These are phyloP conservation scores for Sarocladiaceae sp. DNA, from an alignment of 2,329 filamentous ascomycete genomes.

Conservation along the genomic window DNA sequence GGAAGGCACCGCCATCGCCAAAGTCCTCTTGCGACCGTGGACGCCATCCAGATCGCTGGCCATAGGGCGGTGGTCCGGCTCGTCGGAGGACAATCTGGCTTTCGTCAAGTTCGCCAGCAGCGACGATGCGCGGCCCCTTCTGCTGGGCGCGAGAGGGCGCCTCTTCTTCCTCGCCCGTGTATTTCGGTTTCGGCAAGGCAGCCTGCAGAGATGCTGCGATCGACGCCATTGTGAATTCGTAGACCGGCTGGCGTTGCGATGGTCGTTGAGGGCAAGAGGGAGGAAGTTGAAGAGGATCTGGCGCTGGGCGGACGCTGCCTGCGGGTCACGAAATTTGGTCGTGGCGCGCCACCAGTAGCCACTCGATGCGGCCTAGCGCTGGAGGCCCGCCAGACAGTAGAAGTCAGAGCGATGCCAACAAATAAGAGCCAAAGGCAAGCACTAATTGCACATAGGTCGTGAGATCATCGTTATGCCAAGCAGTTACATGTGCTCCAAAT, in stretches of 20 bases:
- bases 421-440: too few species aligned
- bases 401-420: too few species aligned
- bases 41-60: slow-evolving; percentile 82
- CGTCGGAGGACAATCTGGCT: slow-evolving; percentile 79
- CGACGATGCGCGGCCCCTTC: slow-evolving; percentile 76
- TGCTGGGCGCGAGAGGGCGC: slow-evolving; percentile 63
- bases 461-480: too few species aligned
- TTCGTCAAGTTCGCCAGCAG: slow-evolving; percentile 72
- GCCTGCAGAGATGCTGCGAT: slow-evolving; percentile 67
- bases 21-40: slow-evolving; percentile 86
- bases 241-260: slow-evolving; percentile 11
- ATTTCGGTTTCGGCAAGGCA: slow-evolving; percentile 82
- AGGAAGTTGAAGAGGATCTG: slow-evolving; percentile 16
- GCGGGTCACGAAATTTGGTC: slow-evolving; percentile 9
- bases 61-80: slow-evolving; percentile 80
- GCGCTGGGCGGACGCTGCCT: neutral
- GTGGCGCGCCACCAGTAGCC: slow-evolving; percentile 3
- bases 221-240: slow-evolving; percentile 50
- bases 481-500: too few species aligned
- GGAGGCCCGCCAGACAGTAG: neutral
- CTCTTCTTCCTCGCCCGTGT: slow-evolving; percentile 85
- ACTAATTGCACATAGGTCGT: too few species aligned
- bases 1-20: slow-evolving; percentile 92
- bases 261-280: slow-evolving; percentile 12
- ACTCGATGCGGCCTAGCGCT: slow-evolving; percentile 22